A percentile compares a stretch with the other conserved stretches of the same genome.
Conservation (phyloP, 345 rosid genomes). For the Cochlearia excelsa region DNA sequence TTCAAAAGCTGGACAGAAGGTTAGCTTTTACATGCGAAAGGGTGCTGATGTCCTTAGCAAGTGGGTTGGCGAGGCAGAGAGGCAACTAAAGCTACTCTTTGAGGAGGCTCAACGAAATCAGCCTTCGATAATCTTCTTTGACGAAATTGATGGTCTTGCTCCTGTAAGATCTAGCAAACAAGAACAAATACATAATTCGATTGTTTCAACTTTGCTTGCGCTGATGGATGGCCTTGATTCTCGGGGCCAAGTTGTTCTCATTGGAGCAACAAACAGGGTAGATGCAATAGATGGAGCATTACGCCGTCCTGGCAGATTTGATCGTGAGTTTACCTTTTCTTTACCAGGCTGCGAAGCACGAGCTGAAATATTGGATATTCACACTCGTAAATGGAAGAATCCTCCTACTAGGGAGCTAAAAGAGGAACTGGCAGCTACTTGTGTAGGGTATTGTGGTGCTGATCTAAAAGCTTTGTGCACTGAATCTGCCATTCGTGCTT, state of each 20-base stretch:
- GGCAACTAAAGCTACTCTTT: constrained; percentile 93
- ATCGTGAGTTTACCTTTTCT: constrained; percentile 96
- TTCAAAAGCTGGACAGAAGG: constrained; percentile 99
- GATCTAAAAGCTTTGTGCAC: constrained; percentile 96
- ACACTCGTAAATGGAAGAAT: constrained; percentile 94
- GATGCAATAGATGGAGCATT: constrained; percentile 99
- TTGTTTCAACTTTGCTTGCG: constrained; percentile 96
- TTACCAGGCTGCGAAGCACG: constrained; percentile 99
- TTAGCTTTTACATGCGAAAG: constrained; percentile 99
- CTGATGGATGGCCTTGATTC: constrained; percentile 99
- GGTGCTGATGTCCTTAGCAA: constrained; percentile 99
- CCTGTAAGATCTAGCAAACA: constrained; percentile 99
- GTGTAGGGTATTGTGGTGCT: constrained; percentile 99
- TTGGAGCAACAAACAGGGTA: constrained; percentile 99
- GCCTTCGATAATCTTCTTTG: constrained; percentile 97
- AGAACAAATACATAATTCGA: constrained; percentile 99
- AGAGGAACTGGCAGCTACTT: constrained; percentile 89
- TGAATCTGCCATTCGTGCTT: constrained; percentile 98
- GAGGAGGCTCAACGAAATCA: constrained; percentile 99
- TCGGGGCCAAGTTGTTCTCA: constrained; percentile 99
- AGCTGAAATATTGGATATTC: constrained; percentile 91
- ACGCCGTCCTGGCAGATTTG: constrained; percentile 99
- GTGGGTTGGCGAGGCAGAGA: constrained; percentile 99
- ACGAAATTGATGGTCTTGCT: constrained; percentile 99
- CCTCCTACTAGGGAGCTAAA: constrained; percentile 87